Percentiles rank a stretch among this genome's conserved stretches.
Evolutionary conservation across 306 rosid genomes (phyloP).

Genomic region (Comarum palustre): DNA sequence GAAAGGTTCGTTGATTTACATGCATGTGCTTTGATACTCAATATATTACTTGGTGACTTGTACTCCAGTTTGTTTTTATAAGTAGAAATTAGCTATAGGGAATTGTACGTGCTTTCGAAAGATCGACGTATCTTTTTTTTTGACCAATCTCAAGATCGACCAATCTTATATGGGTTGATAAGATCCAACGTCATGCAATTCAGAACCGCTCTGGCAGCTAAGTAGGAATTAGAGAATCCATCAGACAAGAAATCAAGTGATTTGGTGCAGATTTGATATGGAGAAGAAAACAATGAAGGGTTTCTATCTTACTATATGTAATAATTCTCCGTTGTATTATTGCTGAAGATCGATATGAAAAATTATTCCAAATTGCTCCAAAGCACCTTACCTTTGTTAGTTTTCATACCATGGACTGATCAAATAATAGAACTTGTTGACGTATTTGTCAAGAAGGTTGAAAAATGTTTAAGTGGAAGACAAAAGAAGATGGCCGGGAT

Average conservation of each 20-base stretch:
- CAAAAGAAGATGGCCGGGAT: not conserved
- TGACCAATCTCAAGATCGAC: too few relatives aligned
- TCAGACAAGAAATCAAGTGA: not conserved
- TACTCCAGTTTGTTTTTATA: too few relatives aligned
- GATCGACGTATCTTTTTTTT: too few relatives aligned
- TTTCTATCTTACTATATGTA: not conserved
- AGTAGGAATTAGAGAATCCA: not conserved
- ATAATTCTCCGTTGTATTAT: not conserved
- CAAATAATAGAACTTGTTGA: conserved; percentile 3
- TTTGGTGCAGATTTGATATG: not conserved
- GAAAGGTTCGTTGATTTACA: not conserved
- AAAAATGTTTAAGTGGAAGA: conserved; percentile 5
- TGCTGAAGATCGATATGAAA: not conserved
- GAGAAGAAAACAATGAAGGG: not conserved
- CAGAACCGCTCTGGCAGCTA: not conserved
- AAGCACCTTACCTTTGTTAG: not conserved
- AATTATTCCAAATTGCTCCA: not conserved
- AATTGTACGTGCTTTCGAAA: too few relatives aligned
- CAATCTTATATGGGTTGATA: too few relatives aligned
- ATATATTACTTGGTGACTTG: not conserved
- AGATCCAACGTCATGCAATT: not conserved
- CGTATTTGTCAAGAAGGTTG: not conserved
- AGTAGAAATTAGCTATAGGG: not conserved
- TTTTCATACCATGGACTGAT: not conserved
- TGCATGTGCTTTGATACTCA: not conserved